Base-by-base conservation (phyloP, 768 basidiomycete genomes). In the Cubamyces lactineus region DNA sequence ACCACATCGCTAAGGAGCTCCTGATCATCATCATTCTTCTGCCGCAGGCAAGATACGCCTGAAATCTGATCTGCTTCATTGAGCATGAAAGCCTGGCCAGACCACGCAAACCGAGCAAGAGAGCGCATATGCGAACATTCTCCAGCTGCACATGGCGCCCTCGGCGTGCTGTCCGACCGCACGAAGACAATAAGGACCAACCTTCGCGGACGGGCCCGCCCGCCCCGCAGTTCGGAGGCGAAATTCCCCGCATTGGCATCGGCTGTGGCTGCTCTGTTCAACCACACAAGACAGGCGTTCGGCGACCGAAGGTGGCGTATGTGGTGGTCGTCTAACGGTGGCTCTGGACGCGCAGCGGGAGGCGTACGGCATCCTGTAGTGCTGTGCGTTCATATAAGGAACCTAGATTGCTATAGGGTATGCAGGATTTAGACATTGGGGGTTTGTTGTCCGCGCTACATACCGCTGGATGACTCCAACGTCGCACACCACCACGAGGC, bases 121-220 rank as follows among this genome's bases (percentile, higher is more conserved):
- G 5, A 28, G 8, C 15, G 51, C 51, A 26, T 16, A 49, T 4
- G 48, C 48, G 17, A 5, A 4, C 34, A 11, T 34, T 34, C 34
- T 34, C 23, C n/a, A 34, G 28, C 45, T 38, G n/a, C 45, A 19
- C 45, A 24, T 13, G 3, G 34, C 46, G 41, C 43, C 19, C 34
- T 16, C 51, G 58, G 42, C 50, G 51, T 24, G 43, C 40, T 23
- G 26, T n/a, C 28, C 59, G 45, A 30, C 45, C 47, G 38, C 38
- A 23, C n/a, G 28, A 46, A 57, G 21, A 62, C 61, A 62, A 62
- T 62, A 62, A 57, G n/a, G 42, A 26, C 28, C 38, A 39, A 53
- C 61, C 55, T 62, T 62, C 61, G 55, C 61, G 55, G 61, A 51
- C 51, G 34, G 19, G 15, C 28, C 21, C 49, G 41, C 16, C 48